Base-by-base conservation (phyloP, 179 eudicot species). In the Camellia oleifera region DNA sequence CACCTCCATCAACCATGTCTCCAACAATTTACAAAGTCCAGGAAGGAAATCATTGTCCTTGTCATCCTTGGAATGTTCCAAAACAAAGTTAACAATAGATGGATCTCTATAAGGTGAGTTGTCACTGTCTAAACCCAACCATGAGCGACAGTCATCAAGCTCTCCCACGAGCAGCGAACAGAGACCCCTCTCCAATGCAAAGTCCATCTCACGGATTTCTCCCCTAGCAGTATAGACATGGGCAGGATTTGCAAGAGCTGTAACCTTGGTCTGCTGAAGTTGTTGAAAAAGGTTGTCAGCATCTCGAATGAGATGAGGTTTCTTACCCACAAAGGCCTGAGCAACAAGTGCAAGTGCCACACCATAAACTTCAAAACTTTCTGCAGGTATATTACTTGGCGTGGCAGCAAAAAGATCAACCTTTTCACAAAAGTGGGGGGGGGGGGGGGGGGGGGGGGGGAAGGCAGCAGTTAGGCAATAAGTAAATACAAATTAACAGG, bases 1-100 rank as follows among this genome's bases (percentile, higher is more conserved):
- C 76, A 94, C 99, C 81, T 94, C 98, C 87, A 86, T 90, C 88
- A 96, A 86, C 99, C 99, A 96, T 80, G 99, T 90, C 88, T 96
- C 99, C 85, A 96, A 84, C 83, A 96, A 85, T 83, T 89, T 96
- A 84, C 99, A 96, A 74, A 96, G 91, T 40, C 99, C 99, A 48
- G 94, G 97, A 84, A 96, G 96, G 53, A 81, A 87, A 84, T 91
- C 98, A 73, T 79, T 89, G 56, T 96, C 99, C 48, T 89, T 83
- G 77, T 91, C 91, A 81, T 89, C 91, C 72, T 77, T 86, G 54
- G 97, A 92, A 79, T 96, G 92, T 80, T 92, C 98, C 73, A 89
- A 77, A 69, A 94, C 94, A 87, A 96, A 96, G 48, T 87, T 88
- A 71, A 91, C 85, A 42, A 94, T 80, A 63, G 96, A 88, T 69